A percentile compares a stretch with the other conserved stretches of the same genome.
These are phyloP conservation scores for Vitis rupestris DNA, from an alignment of 164 flowering plant genomes.

Conservation along the genomic window DNA sequence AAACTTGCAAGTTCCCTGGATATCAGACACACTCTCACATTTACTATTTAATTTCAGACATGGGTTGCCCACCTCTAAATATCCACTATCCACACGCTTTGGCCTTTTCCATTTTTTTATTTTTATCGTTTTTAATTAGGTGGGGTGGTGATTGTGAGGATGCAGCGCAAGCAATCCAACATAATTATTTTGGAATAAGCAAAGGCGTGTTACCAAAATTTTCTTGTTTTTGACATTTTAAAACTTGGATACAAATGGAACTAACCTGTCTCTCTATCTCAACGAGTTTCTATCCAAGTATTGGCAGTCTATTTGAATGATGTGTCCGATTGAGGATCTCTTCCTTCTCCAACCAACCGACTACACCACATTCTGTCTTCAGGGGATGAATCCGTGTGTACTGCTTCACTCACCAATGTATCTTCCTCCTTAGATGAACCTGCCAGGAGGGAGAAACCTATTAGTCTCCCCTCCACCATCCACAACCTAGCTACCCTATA, in stretches of 20 bases:
- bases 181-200: too few relatives aligned
- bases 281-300: slow-evolving; percentile 3
- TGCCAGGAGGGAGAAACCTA: neutral
- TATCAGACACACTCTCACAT: neutral
- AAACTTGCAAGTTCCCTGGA: neutral
- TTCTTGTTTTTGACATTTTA: too few relatives aligned
- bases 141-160: too few relatives aligned
- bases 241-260: too few relatives aligned
- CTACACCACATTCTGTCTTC: slow-evolving; percentile 15
- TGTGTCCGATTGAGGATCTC: slow-evolving; percentile 6
- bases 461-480: too few relatives aligned
- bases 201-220: too few relatives aligned
- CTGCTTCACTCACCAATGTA: slow-evolving; percentile 9
- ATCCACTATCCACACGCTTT: too few relatives aligned
- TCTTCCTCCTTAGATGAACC: neutral
- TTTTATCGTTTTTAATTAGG: too few relatives aligned
- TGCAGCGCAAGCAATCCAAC: too few relatives aligned
- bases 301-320: slow-evolving; percentile 9
- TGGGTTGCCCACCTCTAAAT: too few relatives aligned
- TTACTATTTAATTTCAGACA: neutral
- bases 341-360: slow-evolving; percentile 8
- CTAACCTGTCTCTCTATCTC: neutral
- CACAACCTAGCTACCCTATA: too few relatives aligned
- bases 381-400: slow-evolving; percentile 31
- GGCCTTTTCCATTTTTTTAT: too few relatives aligned